phyloP scores from a whole-genome alignment of 2,329 filamentous ascomycete genomes.

The Colletotrichum trifolii region DNA sequence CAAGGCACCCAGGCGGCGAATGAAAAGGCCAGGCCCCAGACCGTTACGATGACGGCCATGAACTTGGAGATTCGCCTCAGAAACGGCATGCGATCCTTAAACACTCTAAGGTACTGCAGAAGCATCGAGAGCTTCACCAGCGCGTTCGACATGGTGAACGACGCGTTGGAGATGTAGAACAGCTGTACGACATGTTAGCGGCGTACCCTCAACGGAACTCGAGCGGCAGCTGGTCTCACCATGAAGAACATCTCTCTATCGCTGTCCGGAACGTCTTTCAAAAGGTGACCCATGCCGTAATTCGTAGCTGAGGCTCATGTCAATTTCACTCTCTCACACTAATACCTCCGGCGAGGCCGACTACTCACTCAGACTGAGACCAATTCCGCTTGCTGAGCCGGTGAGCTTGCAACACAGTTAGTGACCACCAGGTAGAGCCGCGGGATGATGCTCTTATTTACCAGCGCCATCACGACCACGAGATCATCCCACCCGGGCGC shows the following conservation, averaged over 20 bases:
- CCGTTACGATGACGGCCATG: conserved; percentile 8
- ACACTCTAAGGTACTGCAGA: conserved; percentile 22
- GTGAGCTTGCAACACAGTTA: conserved; percentile 6
- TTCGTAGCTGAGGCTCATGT: not conserved
- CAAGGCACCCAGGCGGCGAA: conserved; percentile 30
- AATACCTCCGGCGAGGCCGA: not conserved
- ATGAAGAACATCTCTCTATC: conserved; percentile 26
- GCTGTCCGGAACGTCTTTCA: conserved; percentile 10
- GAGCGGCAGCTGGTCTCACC: not conserved
- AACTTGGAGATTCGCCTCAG: not conserved
- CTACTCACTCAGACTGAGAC: conserved; percentile 9
- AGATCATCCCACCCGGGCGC: conserved; percentile 23
- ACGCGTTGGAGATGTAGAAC: conserved; percentile 24
- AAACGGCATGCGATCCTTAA: conserved; percentile 3
- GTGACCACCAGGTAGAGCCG: not conserved
- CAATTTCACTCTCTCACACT: not conserved
- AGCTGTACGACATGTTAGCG: conserved; percentile 8
- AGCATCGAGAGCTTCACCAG: conserved; percentile 12
- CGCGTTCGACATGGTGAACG: conserved; percentile 16
- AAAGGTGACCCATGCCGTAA: conserved; percentile 16
- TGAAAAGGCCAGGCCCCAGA: conserved; percentile 12
- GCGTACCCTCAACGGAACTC: too few relatives aligned
- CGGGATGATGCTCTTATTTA: not conserved
- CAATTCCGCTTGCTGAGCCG: conserved; percentile 13
- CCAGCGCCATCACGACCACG: conserved; percentile 17